Evolutionary conservation across 768 basidiomycete genomes (phyloP), one percentile per base, ranked within the genome.

Genomic region (Russula sp.): DNA sequence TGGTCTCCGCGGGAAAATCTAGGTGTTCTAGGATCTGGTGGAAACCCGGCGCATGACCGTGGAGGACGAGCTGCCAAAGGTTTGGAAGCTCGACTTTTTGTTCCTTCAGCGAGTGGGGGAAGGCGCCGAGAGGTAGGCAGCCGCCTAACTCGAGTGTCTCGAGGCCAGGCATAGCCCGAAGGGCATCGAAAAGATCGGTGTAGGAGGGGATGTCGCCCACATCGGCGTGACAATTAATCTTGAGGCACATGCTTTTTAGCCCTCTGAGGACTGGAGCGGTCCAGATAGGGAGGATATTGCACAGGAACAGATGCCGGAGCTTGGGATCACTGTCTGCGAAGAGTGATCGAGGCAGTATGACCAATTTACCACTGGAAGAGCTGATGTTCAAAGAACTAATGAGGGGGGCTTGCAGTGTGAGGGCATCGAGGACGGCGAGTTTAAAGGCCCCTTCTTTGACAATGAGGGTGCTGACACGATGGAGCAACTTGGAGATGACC

Each of bases 401-500:
- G 48, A 64, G 40, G 13, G 63, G 63, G 20, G 58, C 63, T 3
- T 58, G 54, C 6, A 6, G 39, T 6, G 35, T 40, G 6, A 64
- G 47, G 27, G 48, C 18, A 22, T 51, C 32, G 34, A 64, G 58
- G n/a, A 55, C 40, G 20, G 32, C 40, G 1, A 1, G 22, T 1
- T 39, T 55, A 22, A 37, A 44, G 4, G 63, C 58, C 13, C 22
- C 22, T 8, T 50, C 53, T n/a, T 51, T 34, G 54, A 64, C 55
- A 16, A 40, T 60, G 54, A 64, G 63, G n/a, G 48, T 44, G 54
- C 11, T 49, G 47, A 9, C 58, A 13, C 63, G 58, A 44, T 42
- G 40, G 42, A 64, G 53, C 7, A 64, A n/a, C 31, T 18, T 58
- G 47, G 54, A n/a, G 40, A 64, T 60, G 34, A 64, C 7, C 4